Conservation (phyloP, 345 rosid genomes). For the Eutrema japonicum region DNA sequence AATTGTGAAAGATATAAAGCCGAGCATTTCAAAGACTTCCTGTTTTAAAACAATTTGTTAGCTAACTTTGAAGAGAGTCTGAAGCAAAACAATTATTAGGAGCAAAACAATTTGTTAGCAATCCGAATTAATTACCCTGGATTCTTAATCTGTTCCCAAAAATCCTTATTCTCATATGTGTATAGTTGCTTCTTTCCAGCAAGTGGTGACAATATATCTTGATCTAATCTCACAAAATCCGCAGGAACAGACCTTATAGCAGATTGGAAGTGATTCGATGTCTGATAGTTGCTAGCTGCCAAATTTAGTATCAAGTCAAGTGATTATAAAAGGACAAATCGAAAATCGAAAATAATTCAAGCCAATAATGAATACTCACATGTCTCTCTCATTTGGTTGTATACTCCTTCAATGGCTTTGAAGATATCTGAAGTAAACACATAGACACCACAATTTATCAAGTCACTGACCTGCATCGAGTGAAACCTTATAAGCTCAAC, state of each 20-base stretch:
- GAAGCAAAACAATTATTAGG: neutral
- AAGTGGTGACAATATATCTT: slow-evolving; percentile 87
- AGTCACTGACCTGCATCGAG: slow-evolving; percentile 73
- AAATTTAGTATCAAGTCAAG: slow-evolving; percentile 18
- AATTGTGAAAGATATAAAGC: slow-evolving; percentile 70
- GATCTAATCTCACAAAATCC: slow-evolving; percentile 87
- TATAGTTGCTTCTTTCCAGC: slow-evolving; percentile 84
- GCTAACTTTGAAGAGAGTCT: neutral
- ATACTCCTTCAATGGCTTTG: slow-evolving; percentile 64
- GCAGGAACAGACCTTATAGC: slow-evolving; percentile 68
- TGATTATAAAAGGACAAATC: neutral
- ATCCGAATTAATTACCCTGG: slow-evolving; percentile 66
- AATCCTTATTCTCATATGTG: slow-evolving; percentile 73
- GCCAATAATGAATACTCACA: slow-evolving; percentile 47
- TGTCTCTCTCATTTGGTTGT: slow-evolving; percentile 56
- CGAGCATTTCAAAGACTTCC: slow-evolving; percentile 76
- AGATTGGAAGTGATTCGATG: slow-evolving; percentile 74
- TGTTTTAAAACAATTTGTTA: slow-evolving; percentile 34
- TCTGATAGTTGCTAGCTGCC: slow-evolving; percentile 72
- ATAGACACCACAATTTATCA: slow-evolving; percentile 84
- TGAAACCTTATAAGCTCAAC: slow-evolving; percentile 6
- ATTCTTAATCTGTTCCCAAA: slow-evolving; percentile 94
- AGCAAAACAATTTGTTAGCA: neutral
- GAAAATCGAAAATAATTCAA: neutral
- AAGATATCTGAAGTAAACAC: slow-evolving; percentile 71